Conservation (phyloP, 257 asterid species). For the Solanum chilense region DNA sequence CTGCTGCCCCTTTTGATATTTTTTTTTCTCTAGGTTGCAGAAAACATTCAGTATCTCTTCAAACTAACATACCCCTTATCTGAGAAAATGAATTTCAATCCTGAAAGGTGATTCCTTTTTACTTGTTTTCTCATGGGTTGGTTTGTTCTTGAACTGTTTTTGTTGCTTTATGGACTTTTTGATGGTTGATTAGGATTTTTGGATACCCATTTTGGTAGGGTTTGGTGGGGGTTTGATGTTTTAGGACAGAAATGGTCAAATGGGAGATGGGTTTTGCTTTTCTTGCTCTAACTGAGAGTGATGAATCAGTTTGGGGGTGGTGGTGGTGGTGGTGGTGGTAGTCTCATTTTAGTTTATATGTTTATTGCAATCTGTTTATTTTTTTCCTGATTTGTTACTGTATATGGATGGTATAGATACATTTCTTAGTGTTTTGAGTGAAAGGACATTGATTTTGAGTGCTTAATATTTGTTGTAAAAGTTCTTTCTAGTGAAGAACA, state of each 20-base stretch:
- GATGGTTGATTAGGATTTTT: background rate
- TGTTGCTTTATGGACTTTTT: background rate
- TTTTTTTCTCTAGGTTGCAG: background rate
- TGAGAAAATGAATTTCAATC: conserved; percentile 28
- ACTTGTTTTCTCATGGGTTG: background rate
- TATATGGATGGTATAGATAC: background rate
- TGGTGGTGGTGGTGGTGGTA: too few species aligned
- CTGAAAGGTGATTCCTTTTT: conserved; percentile 33
- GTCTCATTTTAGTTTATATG: background rate
- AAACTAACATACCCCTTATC: background rate
- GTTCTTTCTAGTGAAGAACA: background rate
- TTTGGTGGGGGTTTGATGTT: background rate
- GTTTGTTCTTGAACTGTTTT: background rate
- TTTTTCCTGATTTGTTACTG: background rate
- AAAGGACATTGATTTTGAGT: background rate
- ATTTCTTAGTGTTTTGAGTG: background rate
- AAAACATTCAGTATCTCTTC: background rate
- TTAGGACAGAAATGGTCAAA: background rate
- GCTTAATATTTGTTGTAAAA: background rate
- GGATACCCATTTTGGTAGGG: background rate
- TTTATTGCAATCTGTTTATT: conserved; percentile 2
- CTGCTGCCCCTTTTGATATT: background rate
- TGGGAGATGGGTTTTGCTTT: conserved; percentile 12
- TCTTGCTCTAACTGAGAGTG: conserved; percentile 1
- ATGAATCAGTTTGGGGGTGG: background rate